Evolutionary conservation across 2,329 filamentous ascomycete species (phyloP), one percentile per base, ranked within the genome.

Genomic region (Neopestalotiopsis clavispora): DNA sequence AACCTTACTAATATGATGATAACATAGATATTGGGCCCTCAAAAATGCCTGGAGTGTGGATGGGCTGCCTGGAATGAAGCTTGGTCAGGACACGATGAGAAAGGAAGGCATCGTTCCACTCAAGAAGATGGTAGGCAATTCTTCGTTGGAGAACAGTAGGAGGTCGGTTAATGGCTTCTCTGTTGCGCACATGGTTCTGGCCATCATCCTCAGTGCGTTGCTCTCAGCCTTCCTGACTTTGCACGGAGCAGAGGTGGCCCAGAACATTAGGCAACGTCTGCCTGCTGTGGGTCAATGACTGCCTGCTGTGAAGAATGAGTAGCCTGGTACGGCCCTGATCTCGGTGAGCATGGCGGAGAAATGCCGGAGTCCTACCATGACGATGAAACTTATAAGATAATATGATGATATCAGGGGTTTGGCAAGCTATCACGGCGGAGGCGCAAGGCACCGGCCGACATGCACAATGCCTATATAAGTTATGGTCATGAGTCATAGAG

Each of bases 41-140:
- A 83, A 83, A 72, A 83, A 81, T 65, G 74, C 80, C 0, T 80
- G 74, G 71, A 82, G 80, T 59, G 76, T 83, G 65, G 81, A 83
- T 58, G 79, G 79, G 0, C 74, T 83, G 0, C 81, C 81, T 0
- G 80, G 77, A 0, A 78, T 83, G 74, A 72, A 75, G 4, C 69
- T 77, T 20, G 81, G 74, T 1, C 69, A 78, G 38, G 75, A 76
- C 69, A 75, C 76, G 1, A 76, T 73, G 3, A 72, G 75, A 28
- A 67, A 76, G 63, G 75, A 80, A 45, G 70, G 74, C 1, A 76
- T 83, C 40, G 70, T 72, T n/a, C 81, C 81, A 1, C 68, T 80
- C 2, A 75, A 77, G 71, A 83, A 83, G 72, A 81, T 82, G 79
- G 78, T 82, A 2, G 81, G 81, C 0, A 77, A 77, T 1, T 20